These are phyloP conservation scores for Fereydounia khargensis DNA, from an alignment of 1,284 basidiomycete species.

Conservation along the genomic window DNA sequence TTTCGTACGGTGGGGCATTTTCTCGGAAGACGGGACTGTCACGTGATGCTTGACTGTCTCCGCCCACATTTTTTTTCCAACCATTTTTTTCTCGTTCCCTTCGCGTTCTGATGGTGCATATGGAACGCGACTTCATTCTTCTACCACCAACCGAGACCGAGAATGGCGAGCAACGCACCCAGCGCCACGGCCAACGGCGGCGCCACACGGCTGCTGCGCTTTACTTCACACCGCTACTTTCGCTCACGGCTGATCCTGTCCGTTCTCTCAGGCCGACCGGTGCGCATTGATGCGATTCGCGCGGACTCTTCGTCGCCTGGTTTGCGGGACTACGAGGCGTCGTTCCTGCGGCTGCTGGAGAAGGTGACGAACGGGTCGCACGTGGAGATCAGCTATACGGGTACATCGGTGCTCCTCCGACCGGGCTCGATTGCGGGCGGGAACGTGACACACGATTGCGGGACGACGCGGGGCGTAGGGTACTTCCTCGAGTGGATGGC, in stretches of 20 bases:
- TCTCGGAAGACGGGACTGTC: no score
- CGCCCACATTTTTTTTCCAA: no score
- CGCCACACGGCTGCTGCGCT: slow-evolving; percentile 58
- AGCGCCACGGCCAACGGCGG: slow-evolving; percentile 3
- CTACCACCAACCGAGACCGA: not conserved
- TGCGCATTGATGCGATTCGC: slow-evolving; percentile 85
- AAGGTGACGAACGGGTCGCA: slow-evolving; percentile 90
- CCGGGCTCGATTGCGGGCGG: slow-evolving; percentile 91
- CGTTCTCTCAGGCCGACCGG: slow-evolving; percentile 79
- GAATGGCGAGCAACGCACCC: slow-evolving; percentile 13
- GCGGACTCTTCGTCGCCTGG: slow-evolving; percentile 91
- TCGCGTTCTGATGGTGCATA: no score
- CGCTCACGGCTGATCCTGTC: slow-evolving; percentile 82
- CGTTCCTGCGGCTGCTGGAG: slow-evolving; percentile 81
- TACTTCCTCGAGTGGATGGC: slow-evolving; percentile 91
- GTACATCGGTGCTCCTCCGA: slow-evolving; percentile 67
- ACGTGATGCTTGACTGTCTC: no score
- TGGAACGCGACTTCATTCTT: no score
- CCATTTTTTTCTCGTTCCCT: no score
- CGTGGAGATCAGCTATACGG: slow-evolving; percentile 92
- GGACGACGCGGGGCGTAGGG: slow-evolving; percentile 79
- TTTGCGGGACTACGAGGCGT: slow-evolving; percentile 89
- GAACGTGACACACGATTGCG: slow-evolving; percentile 77
- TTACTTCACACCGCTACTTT: slow-evolving; percentile 78
- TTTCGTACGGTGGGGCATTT: no score